phyloP scores from a whole-genome alignment of 2,329 filamentous ascomycete genomes.

The Hymenoscyphus infarciens region DNA sequence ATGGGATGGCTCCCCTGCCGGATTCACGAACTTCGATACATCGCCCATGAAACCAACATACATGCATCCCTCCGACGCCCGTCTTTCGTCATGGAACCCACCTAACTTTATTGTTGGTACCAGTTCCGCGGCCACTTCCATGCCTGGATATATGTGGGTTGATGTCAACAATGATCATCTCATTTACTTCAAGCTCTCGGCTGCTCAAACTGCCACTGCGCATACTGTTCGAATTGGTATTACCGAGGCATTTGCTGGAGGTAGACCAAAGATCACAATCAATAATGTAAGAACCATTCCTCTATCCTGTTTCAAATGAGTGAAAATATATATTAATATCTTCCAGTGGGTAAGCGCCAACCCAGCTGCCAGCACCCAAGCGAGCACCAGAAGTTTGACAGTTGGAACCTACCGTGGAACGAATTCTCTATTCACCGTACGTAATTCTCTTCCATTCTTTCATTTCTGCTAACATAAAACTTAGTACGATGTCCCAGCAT shows the following conservation, averaged over 20 bases:
- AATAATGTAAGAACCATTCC: slow-evolving; percentile 39
- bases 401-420: slow-evolving; percentile 60
- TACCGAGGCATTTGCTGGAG: slow-evolving; percentile 58
- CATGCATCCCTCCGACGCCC: slow-evolving; percentile 31
- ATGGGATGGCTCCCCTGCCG: slow-evolving; percentile 37
- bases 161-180: slow-evolving; percentile 42
- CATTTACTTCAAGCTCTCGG: slow-evolving; percentile 42
- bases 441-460: not conserved
- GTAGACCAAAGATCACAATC: slow-evolving; percentile 52
- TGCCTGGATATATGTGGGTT: slow-evolving; percentile 43
- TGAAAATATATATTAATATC: not conserved
- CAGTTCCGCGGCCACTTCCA: slow-evolving; percentile 32
- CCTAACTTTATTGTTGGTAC: slow-evolving; percentile 35
- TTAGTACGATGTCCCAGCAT: slow-evolving; percentile 12
- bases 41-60: slow-evolving; percentile 32
- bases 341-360: slow-evolving; percentile 42
- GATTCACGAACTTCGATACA: slow-evolving; percentile 25
- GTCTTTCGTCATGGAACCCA: slow-evolving; percentile 13
- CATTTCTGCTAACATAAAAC: not conserved
- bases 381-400: slow-evolving; percentile 62
- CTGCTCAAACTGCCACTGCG: slow-evolving; percentile 42
- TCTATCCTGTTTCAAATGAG: not conserved
- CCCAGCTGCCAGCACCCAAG: slow-evolving; percentile 55
- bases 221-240: slow-evolving; percentile 60
- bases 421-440: slow-evolving; percentile 12